phyloP scores from a whole-genome alignment of 1,284 basidiomycete genomes.

The Ceratobasidium sp. region DNA sequence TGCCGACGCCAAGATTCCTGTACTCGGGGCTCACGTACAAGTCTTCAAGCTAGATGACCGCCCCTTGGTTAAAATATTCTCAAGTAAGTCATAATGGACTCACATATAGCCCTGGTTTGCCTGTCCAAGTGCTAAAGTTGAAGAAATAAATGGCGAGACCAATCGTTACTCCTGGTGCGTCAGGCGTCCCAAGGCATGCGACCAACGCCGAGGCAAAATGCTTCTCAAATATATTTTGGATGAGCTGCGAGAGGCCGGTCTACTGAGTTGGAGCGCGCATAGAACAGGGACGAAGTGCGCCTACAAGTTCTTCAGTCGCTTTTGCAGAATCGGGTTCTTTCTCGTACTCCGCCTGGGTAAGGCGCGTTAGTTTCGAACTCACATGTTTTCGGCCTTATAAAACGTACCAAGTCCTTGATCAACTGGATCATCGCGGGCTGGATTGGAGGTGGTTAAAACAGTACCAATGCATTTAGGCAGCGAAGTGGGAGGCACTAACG shows the following conservation, averaged over 20 bases:
- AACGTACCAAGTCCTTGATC: conserved; percentile 79
- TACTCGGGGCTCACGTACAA: conserved; percentile 84
- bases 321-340: conserved; percentile 87
- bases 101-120: conserved; percentile 88
- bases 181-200: conserved; percentile 73
- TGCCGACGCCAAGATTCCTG: conserved; percentile 85
- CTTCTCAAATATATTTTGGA: conserved; percentile 85
- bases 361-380: too few relatives aligned
- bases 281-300: conserved; percentile 52
- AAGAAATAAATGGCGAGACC: conserved; percentile 90
- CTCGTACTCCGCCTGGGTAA: conserved; percentile 87
- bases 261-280: neutral
- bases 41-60: conserved; percentile 83
- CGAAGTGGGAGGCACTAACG: neutral
- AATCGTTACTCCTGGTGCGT: conserved; percentile 67
- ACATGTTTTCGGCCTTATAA: too few relatives aligned
- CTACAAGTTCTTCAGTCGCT: conserved; percentile 88
- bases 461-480: neutral
- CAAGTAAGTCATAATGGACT: conserved; percentile 55
- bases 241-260: conserved; percentile 66
- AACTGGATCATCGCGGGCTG: conserved; percentile 69
- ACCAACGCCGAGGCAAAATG: conserved; percentile 86
- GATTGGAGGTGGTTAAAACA: too few relatives aligned
- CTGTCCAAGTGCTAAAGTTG: conserved; percentile 97
- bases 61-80: conserved; percentile 51